Percentiles rank a stretch among this genome's conserved stretches.
These are phyloP conservation scores for Quillaja saponaria DNA, from an alignment of 306 rosid species.

Conservation along the genomic window DNA sequence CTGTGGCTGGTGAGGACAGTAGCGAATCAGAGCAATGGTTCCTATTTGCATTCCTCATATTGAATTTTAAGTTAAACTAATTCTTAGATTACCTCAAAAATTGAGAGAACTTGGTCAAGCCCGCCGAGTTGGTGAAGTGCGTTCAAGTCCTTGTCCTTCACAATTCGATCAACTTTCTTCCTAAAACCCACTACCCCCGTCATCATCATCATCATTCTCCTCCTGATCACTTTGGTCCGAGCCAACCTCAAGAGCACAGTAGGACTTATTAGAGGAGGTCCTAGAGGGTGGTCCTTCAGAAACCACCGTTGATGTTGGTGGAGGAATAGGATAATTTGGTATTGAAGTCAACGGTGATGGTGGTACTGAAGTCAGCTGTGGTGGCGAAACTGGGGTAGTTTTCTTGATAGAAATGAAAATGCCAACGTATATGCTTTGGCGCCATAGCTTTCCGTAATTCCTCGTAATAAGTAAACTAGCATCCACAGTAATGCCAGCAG, in stretches of 20 bases:
- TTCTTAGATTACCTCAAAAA: too few species aligned
- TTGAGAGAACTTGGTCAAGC: constrained; percentile 20
- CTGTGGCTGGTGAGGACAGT: too few species aligned
- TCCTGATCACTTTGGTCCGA: constrained; percentile 3
- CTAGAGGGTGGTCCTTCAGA: constrained; percentile 17
- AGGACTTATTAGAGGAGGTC: constrained; percentile 38
- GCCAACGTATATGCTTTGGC: constrained; percentile 21
- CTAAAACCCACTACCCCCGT: neutral
- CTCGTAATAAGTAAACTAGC: constrained; percentile 29
- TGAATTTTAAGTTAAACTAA: too few species aligned
- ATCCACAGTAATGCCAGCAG: constrained; percentile 14
- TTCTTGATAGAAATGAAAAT: constrained; percentile 32
- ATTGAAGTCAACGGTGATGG: constrained; percentile 4
- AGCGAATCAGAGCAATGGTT: too few species aligned
- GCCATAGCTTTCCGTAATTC: constrained; percentile 33
- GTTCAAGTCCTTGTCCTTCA: constrained; percentile 35
- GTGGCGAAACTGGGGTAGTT: constrained; percentile 13
- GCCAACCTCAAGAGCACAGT: constrained; percentile 2
- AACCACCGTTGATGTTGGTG: neutral
- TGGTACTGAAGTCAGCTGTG: too few species aligned
- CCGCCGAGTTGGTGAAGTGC: constrained; percentile 36
- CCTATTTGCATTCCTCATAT: too few species aligned
- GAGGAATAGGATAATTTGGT: constrained; percentile 4
- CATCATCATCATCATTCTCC: neutral
- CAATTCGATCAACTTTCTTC: constrained; percentile 31